Evolutionary conservation across 2,329 filamentous ascomycete genomes (phyloP).

Genomic region (Pyrenochaeta sp.): DNA sequence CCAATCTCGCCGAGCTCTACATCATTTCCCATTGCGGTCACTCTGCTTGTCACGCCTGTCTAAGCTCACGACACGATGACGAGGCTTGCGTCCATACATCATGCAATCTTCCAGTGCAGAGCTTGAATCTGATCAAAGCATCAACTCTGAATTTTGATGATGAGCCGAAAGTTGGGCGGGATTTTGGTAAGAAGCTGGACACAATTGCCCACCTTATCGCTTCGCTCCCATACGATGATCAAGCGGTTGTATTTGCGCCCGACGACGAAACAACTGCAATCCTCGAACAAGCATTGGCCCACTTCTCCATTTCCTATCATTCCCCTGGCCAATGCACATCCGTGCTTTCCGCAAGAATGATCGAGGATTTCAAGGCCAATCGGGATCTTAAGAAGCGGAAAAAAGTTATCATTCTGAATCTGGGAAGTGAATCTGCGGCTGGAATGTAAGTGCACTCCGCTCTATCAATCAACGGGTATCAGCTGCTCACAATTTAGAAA

Average conservation of each 20-base stretch:
- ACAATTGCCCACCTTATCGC: slow-evolving; percentile 39
- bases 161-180: slow-evolving; percentile 31
- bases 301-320: slow-evolving; percentile 22
- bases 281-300: slow-evolving; percentile 24
- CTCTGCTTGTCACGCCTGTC: slow-evolving; percentile 30
- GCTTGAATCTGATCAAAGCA: slow-evolving; percentile 27
- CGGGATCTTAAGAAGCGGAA: slow-evolving; percentile 29
- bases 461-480: too few relatives aligned
- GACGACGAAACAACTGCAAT: slow-evolving; percentile 24
- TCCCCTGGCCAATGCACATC: slow-evolving; percentile 18
- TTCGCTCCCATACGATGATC: slow-evolving; percentile 49
- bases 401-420: slow-evolving; percentile 65
- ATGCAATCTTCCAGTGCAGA: slow-evolving; percentile 27
- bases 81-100: slow-evolving; percentile 27
- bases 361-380: slow-evolving; percentile 41
- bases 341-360: slow-evolving; percentile 16
- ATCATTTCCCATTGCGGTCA: slow-evolving; percentile 38
- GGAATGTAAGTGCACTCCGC: slow-evolving; percentile 59
- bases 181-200: slow-evolving; percentile 37
- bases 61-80: slow-evolving; percentile 25
- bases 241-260: slow-evolving; percentile 39
- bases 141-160: slow-evolving; percentile 23
- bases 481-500: too few relatives aligned
- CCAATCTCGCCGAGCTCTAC: slow-evolving; percentile 14
- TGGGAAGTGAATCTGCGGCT: slow-evolving; percentile 64